phyloP scores from a whole-genome alignment of 257 asterid genomes.

The Asclepias syriaca region DNA sequence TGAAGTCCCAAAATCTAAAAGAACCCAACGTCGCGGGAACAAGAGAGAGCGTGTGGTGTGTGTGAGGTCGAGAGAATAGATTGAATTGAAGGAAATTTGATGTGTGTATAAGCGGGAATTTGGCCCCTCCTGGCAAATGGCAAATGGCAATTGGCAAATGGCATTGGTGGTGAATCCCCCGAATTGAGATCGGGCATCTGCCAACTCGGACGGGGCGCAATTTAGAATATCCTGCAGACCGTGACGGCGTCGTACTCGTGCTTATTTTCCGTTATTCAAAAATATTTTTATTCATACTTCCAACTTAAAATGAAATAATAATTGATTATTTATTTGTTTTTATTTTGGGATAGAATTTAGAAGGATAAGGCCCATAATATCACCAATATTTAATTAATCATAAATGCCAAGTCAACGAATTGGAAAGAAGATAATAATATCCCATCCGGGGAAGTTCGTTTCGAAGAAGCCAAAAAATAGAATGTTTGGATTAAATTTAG shows the following conservation, averaged over 20 bases:
- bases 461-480: too few species aligned
- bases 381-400: too few species aligned
- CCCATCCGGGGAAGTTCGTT: too few species aligned
- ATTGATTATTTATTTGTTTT: too few species aligned
- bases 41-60: not conserved
- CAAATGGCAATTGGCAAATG: too few species aligned
- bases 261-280: not conserved
- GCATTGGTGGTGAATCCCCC: slow-evolving; percentile 29
- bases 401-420: too few species aligned
- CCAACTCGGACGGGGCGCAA: slow-evolving; percentile 39
- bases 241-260: not conserved
- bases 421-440: too few species aligned
- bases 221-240: slow-evolving; percentile 3
- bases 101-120: not conserved
- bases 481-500: too few species aligned
- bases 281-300: too few species aligned
- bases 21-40: not conserved
- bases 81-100: not conserved
- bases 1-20: not conserved
- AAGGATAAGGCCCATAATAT: too few species aligned
- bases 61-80: not conserved
- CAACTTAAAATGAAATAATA: too few species aligned
- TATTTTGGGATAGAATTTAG: too few species aligned
- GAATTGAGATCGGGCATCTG: slow-evolving; percentile 29
- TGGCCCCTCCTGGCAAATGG: slow-evolving; percentile 4